Conservation (phyloP, 2,329 filamentous ascomycete species). For the Annulohypoxylon truncatum region DNA sequence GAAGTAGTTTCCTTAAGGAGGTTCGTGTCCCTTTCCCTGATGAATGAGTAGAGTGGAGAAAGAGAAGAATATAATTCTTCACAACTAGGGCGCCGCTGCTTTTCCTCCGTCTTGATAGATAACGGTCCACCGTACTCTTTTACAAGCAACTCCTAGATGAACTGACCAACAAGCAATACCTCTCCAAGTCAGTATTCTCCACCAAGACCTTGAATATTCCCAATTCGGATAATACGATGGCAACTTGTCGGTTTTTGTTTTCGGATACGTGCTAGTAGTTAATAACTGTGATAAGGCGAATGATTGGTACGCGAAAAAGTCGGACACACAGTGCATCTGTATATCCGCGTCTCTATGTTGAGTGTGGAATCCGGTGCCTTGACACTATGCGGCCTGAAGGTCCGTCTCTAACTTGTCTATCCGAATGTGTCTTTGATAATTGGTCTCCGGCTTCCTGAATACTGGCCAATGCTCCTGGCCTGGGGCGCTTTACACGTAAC, state of each 20-base stretch:
- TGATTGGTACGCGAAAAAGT: slow-evolving; percentile 20
- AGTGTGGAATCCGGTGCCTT: slow-evolving; percentile 7
- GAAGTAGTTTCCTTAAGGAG: slow-evolving; percentile 29
- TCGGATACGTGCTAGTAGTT: slow-evolving; percentile 9
- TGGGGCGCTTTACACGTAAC: neutral
- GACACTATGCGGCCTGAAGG: slow-evolving; percentile 22
- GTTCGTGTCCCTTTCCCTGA: slow-evolving; percentile 10
- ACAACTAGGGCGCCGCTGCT: neutral
- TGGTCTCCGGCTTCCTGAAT: slow-evolving; percentile 23
- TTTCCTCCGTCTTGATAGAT: slow-evolving; percentile 4
- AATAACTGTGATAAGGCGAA: slow-evolving; percentile 2
- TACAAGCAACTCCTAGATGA: neutral
- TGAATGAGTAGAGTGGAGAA: slow-evolving; percentile 1
- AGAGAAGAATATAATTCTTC: neutral
- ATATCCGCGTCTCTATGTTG: slow-evolving; percentile 7
- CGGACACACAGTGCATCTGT: slow-evolving; percentile 11
- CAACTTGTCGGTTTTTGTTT: slow-evolving; percentile 3
- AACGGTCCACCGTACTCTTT: neutral
- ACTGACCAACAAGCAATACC: neutral
- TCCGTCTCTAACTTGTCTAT: slow-evolving; percentile 37
- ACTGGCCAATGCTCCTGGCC: slow-evolving; percentile 9
- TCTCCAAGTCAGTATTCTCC: slow-evolving; percentile 1
- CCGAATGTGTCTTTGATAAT: slow-evolving; percentile 34
- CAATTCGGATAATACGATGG: slow-evolving; percentile 1
- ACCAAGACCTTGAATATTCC: neutral